Evolutionary conservation across 192 early-diverging fungal genomes (phyloP), one percentile per base, ranked within the genome.

Genomic region (Linnemannia zychae): DNA sequence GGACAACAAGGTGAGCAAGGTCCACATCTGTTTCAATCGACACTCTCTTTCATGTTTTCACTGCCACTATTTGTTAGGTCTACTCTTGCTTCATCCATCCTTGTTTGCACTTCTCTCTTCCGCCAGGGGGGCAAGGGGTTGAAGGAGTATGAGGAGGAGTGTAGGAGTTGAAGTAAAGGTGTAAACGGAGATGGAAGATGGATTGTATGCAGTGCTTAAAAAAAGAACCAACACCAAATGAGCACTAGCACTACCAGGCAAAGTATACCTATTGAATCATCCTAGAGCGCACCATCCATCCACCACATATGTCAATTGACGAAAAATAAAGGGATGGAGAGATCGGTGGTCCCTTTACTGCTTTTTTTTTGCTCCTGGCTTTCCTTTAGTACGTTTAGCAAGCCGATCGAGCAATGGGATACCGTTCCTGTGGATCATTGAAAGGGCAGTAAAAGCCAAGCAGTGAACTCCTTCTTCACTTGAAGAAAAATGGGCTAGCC

Each of bases 101-200:
- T 44, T 44, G 24, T 13, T 57, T 60, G 57, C 3, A 60, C 28
- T 60, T 24, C 57, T 60, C 24, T 60, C 11, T 60, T 60, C 24
- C 57, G 57, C 57, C 57, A 60, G 57, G 57, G n/a, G 52, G 57
- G 57, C 28, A 60, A 60, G 57, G 57, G 57, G 28, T 60, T n/a
- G 12, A 12, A 28, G 53, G 6, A 28, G 57, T 60, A 13, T 7
- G 57, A 60, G n/a, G 24, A n/a, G 28, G 57, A 60, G 40, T 44
- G 40, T 60, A n/a, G 11, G 9, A 31, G 12, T 6, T 13, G 24
- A 60, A 28, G 13, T 13, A 53, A 53, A 24, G 4, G n/a, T 4
- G 5, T n/a, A 31, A 11, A 60, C 57, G 57, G 57, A 60, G 52
- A 57, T 44, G 9, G 40, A 6, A 44, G n/a, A n/a, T 52, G 49